Evolutionary conservation across 2,329 filamentous ascomycete genomes (phyloP).

Genomic region (Bipolaris gigantea): DNA sequence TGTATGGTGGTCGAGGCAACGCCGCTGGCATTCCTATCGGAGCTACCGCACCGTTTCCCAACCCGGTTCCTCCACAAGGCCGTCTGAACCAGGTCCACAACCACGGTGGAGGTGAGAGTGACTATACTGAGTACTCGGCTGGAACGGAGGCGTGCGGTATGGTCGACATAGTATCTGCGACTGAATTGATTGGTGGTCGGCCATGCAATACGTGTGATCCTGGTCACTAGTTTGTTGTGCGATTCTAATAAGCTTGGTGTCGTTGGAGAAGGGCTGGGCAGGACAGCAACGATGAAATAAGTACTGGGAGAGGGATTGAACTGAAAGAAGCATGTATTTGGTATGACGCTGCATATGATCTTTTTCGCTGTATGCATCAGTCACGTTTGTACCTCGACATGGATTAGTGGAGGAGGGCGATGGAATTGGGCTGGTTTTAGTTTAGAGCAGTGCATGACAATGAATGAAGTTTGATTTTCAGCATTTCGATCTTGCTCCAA

Average conservation of each 20-base stretch:
- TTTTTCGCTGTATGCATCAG: background rate
- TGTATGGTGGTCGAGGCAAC: constrained; percentile 20
- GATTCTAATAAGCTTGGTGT: background rate
- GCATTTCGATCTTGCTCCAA: background rate
- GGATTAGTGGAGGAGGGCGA: background rate
- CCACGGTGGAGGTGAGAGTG: background rate
- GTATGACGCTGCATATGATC: background rate
- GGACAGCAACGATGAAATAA: no score
- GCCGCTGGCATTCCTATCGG: constrained; percentile 33
- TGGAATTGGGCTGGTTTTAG: background rate
- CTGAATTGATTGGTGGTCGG: constrained; percentile 3
- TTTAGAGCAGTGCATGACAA: background rate
- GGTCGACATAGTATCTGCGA: constrained; percentile 4
- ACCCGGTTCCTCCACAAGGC: constrained; percentile 32
- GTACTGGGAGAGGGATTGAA: background rate
- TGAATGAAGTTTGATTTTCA: background rate
- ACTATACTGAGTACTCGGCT: constrained; percentile 1
- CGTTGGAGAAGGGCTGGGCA: no score
- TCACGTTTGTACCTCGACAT: background rate
- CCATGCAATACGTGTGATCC: constrained; percentile 11
- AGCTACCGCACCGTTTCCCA: constrained; percentile 37
- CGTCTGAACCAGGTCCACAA: background rate
- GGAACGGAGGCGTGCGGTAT: constrained; percentile 8
- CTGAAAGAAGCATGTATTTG: background rate
- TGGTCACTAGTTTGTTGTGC: background rate